Evolutionary conservation across 495 filamentous ascomycete genomes (phyloP).

Genomic region (Annulohypoxylon bovei): DNA sequence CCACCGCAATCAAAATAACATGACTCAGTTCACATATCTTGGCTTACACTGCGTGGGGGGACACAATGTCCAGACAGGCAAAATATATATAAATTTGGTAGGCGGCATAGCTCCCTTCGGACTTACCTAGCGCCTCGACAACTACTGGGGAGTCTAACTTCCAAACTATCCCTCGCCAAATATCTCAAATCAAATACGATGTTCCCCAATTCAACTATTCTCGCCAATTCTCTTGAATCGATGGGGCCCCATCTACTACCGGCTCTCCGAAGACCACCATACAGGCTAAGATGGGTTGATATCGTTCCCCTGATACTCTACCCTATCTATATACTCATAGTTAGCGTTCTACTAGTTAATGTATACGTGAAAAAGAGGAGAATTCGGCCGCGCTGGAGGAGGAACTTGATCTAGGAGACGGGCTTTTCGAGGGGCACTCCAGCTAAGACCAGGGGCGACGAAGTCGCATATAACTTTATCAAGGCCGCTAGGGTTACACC

Average conservation of each 20-base stretch:
- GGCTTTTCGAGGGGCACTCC: not conserved
- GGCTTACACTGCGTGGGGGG: not conserved
- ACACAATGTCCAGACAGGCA: not conserved
- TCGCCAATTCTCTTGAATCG: not conserved
- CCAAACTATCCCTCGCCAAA: not conserved
- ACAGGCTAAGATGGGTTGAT: not conserved
- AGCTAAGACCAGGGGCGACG: not conserved
- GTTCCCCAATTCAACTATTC: not conserved
- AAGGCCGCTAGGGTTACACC: not conserved
- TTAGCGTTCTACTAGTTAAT: not conserved
- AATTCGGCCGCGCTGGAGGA: conserved; percentile 16
- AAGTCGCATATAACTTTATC: not conserved
- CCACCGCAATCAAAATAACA: not conserved
- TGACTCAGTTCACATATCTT: not conserved
- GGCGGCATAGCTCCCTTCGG: not conserved
- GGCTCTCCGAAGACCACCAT: not conserved
- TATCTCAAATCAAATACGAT: not conserved
- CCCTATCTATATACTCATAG: not conserved
- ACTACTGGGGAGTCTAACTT: not conserved
- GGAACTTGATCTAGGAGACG: conserved; percentile 3
- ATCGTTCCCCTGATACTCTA: not conserved
- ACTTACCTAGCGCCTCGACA: too few species aligned
- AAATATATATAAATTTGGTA: not conserved
- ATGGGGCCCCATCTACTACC: not conserved
- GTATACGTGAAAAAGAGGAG: not conserved